Base-by-base conservation (phyloP, 306 rosid genomes). In the Macrotyloma uniflorum region DNA sequence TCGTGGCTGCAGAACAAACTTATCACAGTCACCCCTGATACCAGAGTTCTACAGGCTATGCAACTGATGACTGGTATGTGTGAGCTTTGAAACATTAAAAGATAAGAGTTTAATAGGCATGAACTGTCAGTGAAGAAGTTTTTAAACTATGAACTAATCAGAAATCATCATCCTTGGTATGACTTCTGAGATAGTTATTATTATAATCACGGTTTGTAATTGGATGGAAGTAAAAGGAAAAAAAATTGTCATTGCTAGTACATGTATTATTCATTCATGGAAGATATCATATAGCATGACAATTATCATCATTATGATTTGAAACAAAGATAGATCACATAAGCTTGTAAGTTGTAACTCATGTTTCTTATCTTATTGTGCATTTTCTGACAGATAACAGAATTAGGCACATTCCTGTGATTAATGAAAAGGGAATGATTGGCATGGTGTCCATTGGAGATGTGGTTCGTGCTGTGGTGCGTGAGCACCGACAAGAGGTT, bases 401-500 rank as follows among this genome's bases (percentile, higher is more conserved):
- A 78, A 96, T 93, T 88, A 93, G 99, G 84, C 99, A 96, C 97
- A 96, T 96, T 67, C 99, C 99, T 1, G 98, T 96, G 46, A 84
- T 96, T 40, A 83, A 81, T 18, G 93, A 78, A 3, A 83, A 67
- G 33, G 97, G 81, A 58, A 96, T 96, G 99, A n/a, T 87, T 1
- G 99, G 98, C 76, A 96, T 96, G 99, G 97, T 96, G 83, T 96
- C 99, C 23, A 96, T 96, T 22, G 99, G 99, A 42, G 99, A 96
- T 8, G 99, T 96, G 46, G 99, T 96, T 79, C 96, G 99, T 55
- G 99, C 99, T 18, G 98, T 96, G 38, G 99, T 96, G 78, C 86
- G 90, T 0, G 99, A 96, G 91, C 96, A 96, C 74, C 90, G 99
- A 5, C 93, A 91, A 85, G 99, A 96, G 91, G 94, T 96, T 3